phyloP scores from a whole-genome alignment of 1,284 basidiomycete species.

The Retiboletus flavoniger region DNA sequence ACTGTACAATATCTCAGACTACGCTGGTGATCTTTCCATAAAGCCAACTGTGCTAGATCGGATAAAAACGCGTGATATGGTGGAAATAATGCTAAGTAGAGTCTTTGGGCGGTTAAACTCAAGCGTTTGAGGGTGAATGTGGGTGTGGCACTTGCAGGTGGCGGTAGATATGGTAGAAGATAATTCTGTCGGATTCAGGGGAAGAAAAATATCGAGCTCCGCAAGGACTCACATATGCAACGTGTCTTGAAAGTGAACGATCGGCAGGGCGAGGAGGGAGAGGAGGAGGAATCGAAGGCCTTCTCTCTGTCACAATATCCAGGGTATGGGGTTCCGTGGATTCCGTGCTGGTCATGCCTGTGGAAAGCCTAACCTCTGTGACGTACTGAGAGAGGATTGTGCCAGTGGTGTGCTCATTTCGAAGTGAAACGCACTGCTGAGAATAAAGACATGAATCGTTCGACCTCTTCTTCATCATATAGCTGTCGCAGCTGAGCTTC shows the following conservation, averaged over 20 bases:
- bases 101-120: slow-evolving; percentile 50
- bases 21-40: slow-evolving; percentile 50
- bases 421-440: slow-evolving; percentile 44
- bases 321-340: not conserved
- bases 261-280: slow-evolving; percentile 16
- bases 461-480: slow-evolving; percentile 64
- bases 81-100: slow-evolving; percentile 54
- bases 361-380: slow-evolving; percentile 49
- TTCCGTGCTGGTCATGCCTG: not conserved
- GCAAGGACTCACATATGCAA: slow-evolving; percentile 40
- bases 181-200: slow-evolving; percentile 38
- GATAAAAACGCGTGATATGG: slow-evolving; percentile 48
- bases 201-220: not conserved
- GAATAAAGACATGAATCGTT: slow-evolving; percentile 56
- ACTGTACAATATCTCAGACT: slow-evolving; percentile 55
- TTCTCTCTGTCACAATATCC: not conserved
- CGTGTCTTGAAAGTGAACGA: slow-evolving; percentile 37
- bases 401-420: not conserved
- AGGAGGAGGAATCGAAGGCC: not conserved
- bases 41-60: slow-evolving; percentile 45
- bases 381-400: slow-evolving; percentile 46
- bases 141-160: slow-evolving; percentile 37
- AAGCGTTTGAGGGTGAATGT: slow-evolving; percentile 55
- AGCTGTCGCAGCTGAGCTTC: slow-evolving; percentile 49
- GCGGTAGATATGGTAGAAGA: slow-evolving; percentile 48